These are phyloP conservation scores for Metschnikowia continentalis DNA, from an alignment of 805 yeast genomes.

Conservation along the genomic window DNA sequence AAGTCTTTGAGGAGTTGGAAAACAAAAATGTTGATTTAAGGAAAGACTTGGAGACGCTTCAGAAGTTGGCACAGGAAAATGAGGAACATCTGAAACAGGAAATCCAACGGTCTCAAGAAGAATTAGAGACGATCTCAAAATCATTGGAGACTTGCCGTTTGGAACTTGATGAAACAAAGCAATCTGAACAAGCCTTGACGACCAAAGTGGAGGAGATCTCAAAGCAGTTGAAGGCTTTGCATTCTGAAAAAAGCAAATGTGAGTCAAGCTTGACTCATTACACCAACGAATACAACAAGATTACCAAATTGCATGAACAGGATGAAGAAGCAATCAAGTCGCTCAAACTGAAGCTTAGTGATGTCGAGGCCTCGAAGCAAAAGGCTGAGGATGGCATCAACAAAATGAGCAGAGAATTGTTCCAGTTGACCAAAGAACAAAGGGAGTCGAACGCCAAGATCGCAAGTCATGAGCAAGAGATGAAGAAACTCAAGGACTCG, in stretches of 20 bases:
- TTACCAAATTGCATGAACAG: slow-evolving; percentile 22
- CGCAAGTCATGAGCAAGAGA: slow-evolving; percentile 41
- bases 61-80: slow-evolving; percentile 14
- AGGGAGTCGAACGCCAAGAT: slow-evolving; percentile 45
- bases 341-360: slow-evolving; percentile 29
- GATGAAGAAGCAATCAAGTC: slow-evolving; percentile 25
- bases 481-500: slow-evolving; percentile 25
- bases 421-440: slow-evolving; percentile 59
- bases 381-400: slow-evolving; percentile 85
- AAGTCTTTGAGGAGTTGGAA: slow-evolving; percentile 47
- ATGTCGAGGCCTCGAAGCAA: slow-evolving; percentile 42
- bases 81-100: slow-evolving; percentile 20
- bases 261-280: slow-evolving; percentile 27
- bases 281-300: slow-evolving; percentile 29
- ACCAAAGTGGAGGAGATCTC: slow-evolving; percentile 20
- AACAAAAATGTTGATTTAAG: slow-evolving; percentile 27
- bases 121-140: slow-evolving; percentile 22
- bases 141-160: slow-evolving; percentile 9
- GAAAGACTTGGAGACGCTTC: slow-evolving; percentile 22
- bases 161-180: slow-evolving; percentile 19
- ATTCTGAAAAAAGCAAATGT: slow-evolving; percentile 29
- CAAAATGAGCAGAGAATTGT: slow-evolving; percentile 82
- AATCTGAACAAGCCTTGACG: slow-evolving; percentile 19
- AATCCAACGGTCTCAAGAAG: slow-evolving; percentile 10
- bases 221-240: slow-evolving; percentile 21